Base-by-base conservation (phyloP, 2,329 filamentous ascomycete species). In the Fusarium sp. region DNA sequence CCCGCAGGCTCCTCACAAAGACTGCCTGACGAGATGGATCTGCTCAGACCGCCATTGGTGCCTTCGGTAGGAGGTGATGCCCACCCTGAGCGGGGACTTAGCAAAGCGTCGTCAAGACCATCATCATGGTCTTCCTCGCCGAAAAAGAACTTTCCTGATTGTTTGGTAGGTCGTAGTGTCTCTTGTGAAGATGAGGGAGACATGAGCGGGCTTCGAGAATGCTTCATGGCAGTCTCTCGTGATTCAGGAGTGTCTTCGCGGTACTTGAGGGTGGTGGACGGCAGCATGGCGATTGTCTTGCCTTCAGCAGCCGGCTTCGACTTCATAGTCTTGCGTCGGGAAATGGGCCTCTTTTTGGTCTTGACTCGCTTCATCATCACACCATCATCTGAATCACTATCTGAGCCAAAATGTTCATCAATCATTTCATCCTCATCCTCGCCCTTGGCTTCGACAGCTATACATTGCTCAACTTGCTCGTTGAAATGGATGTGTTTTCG, bases 401-500 rank as follows among this genome's bases (percentile, higher is more conserved):
- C 89, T 58, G 90, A 88, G 45, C 85, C 85, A 65, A 83, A 85
- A 7, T 66, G 75, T 39, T 87, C 87, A 7, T 86, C 82, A 29
- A 90, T 87, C 17, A 92, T 87, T 15, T 93, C 90, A 52, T 95
- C 90, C 58, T 94, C 90, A 33, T 93, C 90, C 29, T 92, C 91
- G 71, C 93, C 90, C 83, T 97, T 97, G 75, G 90, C 88, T 38
- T 98, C 95, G 36, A 99, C 90, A 12, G 96, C 96, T 72, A 98
- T 98, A 80, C 95, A 98, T 80, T 98, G 95, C 80, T 95, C 92
- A 5, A 99, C 96, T 82, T 95, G 93, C 79, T 98, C 93, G 79
- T 98, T 96, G 81, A 99, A 99, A 78, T 97, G 94, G 73, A 99
- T 98, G 80, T 97, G 95, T 68, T 91, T 94, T 77, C 90, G 89